phyloP scores from a whole-genome alignment of 495 filamentous ascomycete species.

The Chaetomium fimeti region DNA sequence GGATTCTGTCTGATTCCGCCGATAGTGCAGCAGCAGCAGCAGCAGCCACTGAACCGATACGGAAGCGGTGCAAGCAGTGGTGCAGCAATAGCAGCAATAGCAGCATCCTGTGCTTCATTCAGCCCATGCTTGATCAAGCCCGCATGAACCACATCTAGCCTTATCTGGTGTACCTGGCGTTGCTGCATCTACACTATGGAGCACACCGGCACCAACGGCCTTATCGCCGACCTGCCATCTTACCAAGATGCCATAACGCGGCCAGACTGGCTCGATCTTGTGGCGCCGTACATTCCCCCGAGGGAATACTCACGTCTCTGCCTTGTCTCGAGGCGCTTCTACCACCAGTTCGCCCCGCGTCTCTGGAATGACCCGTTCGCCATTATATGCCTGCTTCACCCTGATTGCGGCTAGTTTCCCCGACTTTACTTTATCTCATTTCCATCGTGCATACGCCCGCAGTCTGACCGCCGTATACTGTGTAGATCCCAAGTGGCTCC shows the following conservation, averaged over 20 bases:
- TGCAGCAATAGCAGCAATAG: too few species aligned
- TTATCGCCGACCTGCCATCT: constrained; percentile 35
- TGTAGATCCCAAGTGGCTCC: constrained; percentile 44
- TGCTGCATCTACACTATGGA: constrained; percentile 7
- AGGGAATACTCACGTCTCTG: constrained; percentile 43
- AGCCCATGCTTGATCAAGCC: too few species aligned
- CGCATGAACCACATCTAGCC: neutral
- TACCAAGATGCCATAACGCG: constrained; percentile 43
- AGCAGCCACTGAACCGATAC: too few species aligned
- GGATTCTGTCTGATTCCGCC: neutral
- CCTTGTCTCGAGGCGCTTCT: constrained; percentile 44
- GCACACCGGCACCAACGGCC: constrained; percentile 21
- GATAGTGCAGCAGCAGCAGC: neutral
- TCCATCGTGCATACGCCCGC: neutral
- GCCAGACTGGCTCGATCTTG: constrained; percentile 47
- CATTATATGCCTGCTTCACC: constrained; percentile 31
- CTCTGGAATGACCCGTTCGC: constrained; percentile 49
- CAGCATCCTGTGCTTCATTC: too few species aligned
- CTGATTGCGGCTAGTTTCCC: constrained; percentile 38
- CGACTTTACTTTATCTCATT: neutral
- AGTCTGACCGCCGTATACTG: constrained; percentile 10
- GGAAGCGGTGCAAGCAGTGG: neutral
- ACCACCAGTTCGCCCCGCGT: constrained; percentile 44
- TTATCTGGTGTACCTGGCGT: neutral
- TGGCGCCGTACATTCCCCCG: constrained; percentile 38